Percentiles rank a stretch among this genome's conserved stretches.
Evolutionary conservation across 768 basidiomycete genomes (phyloP).

Genomic region (Macrolepiota albuminosa): DNA sequence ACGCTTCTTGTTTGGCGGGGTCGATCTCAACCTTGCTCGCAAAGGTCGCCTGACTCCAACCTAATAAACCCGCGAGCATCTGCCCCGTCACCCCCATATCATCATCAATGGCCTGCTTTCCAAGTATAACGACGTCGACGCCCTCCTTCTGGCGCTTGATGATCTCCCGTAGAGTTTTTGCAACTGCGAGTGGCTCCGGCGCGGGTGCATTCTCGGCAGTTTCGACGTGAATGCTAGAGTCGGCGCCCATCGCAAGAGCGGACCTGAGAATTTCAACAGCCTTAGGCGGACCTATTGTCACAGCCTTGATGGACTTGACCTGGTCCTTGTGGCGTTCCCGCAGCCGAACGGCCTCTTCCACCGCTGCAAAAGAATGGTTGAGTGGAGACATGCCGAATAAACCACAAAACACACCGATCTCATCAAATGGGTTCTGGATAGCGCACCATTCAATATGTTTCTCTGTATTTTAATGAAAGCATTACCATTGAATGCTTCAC

Average conservation of each 20-base stretch:
- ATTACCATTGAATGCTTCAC: conserved; percentile 99
- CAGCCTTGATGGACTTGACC: conserved; percentile 83
- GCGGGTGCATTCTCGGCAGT: conserved; percentile 64
- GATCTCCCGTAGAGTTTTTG: conserved; percentile 75
- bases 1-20: conserved; percentile 53
- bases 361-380: conserved; percentile 44
- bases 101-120: conserved; percentile 98
- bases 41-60: conserved; percentile 93
- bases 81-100: conserved; percentile 95
- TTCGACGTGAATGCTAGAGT: conserved; percentile 89
- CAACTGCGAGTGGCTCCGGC: conserved; percentile 90
- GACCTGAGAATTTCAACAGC: conserved; percentile 88
- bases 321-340: conserved; percentile 75
- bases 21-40: conserved; percentile 84
- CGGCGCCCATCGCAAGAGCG: conserved; percentile 97
- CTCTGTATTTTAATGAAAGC: not conserved
- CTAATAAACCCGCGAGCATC: conserved; percentile 91
- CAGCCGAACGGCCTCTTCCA: conserved; percentile 96
- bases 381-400: not conserved
- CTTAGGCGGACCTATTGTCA: conserved; percentile 94
- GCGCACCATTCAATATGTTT: not conserved
- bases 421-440: conserved; percentile 92
- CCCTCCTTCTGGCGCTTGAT: conserved; percentile 54
- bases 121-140: conserved; percentile 88
- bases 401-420: conserved; percentile 65